Percentiles rank a stretch among this genome's conserved stretches.
Conservation (phyloP, 139 green algal species). For the Microglena sp. region DNA sequence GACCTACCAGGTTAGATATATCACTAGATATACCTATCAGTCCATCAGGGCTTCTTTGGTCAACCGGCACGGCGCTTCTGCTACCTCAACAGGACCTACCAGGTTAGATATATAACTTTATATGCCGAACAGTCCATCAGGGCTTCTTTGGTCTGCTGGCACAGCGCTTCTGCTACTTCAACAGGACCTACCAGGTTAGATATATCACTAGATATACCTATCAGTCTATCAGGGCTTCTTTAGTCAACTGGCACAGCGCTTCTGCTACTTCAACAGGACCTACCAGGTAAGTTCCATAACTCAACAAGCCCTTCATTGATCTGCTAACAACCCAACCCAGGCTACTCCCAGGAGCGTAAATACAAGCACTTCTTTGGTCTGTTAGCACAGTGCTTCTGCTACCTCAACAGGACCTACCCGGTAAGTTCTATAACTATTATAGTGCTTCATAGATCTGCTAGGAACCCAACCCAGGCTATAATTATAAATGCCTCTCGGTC, state of each 20-base stretch:
- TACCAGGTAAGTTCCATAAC: neutral
- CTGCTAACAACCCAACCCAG: too few species aligned
- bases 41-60: constrained; percentile 91
- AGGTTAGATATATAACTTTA: too few species aligned
- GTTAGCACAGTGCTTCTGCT: constrained; percentile 79
- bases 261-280: constrained; percentile 26
- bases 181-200: neutral
- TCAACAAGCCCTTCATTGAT: too few species aligned
- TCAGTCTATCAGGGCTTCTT: constrained; percentile 95
- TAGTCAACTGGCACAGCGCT: constrained; percentile 84
- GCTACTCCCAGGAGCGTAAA: constrained; percentile 70
- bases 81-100: constrained; percentile 64
- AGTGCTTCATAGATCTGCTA: too few species aligned
- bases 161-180: constrained; percentile 64
- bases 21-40: too few species aligned
- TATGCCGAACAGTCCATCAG: too few species aligned
- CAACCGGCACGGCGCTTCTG: constrained; percentile 91
- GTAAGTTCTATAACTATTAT: constrained; percentile 22
- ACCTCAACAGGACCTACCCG: neutral
- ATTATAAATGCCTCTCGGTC: too few species aligned
- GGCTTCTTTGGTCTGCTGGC: constrained; percentile 92
- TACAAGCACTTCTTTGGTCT: constrained; percentile 93
- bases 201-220: too few species aligned
- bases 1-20: too few species aligned
- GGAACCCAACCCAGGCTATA: too few species aligned